A percentile compares a stretch with the other conserved stretches of the same genome.
phyloP scores from a whole-genome alignment of 2,329 filamentous ascomycete genomes.

The Gremmenia infestans region DNA sequence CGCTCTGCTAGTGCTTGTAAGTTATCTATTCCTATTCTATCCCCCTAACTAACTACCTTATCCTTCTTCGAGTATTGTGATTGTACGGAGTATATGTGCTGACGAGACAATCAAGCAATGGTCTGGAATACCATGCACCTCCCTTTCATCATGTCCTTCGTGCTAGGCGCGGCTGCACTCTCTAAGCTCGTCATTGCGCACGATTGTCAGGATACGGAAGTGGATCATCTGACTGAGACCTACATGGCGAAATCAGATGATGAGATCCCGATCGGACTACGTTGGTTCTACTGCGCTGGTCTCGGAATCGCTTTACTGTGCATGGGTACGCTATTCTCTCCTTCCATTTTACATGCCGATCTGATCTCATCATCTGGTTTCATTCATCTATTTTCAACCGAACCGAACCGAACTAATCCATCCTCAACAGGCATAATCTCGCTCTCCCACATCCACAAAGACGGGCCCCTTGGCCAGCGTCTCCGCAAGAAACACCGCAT shows the following conservation, averaged over 20 bases:
- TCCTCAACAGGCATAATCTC: conserved; percentile 41
- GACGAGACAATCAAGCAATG: conserved; percentile 35
- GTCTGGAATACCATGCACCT: conserved; percentile 54
- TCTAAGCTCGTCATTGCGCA: conserved; percentile 54
- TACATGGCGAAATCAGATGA: conserved; percentile 46
- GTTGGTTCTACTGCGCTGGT: conserved; percentile 62
- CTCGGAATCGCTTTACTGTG: conserved; percentile 49
- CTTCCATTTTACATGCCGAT: not conserved
- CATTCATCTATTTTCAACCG: too few relatives aligned
- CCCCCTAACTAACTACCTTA: not conserved
- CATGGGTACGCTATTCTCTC: conserved; percentile 36
- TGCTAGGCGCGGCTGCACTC: conserved; percentile 53
- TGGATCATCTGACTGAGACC: conserved; percentile 44
- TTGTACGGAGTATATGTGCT: not conserved
- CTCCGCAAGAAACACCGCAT: conserved; percentile 47
- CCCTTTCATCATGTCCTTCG: conserved; percentile 59
- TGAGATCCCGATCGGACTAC: conserved; percentile 47
- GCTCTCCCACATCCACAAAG: conserved; percentile 50
- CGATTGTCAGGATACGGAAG: conserved; percentile 45
- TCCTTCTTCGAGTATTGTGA: too few relatives aligned
- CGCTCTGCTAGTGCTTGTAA: conserved; percentile 41
- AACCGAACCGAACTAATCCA: not conserved
- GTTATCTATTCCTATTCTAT: conserved; percentile 9
- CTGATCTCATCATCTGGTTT: not conserved
- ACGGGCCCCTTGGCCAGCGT: conserved; percentile 38